Evolutionary conservation across 1,284 basidiomycete species (phyloP), one percentile per base, ranked within the genome.

Genomic region (Pisolithus thermaeus): DNA sequence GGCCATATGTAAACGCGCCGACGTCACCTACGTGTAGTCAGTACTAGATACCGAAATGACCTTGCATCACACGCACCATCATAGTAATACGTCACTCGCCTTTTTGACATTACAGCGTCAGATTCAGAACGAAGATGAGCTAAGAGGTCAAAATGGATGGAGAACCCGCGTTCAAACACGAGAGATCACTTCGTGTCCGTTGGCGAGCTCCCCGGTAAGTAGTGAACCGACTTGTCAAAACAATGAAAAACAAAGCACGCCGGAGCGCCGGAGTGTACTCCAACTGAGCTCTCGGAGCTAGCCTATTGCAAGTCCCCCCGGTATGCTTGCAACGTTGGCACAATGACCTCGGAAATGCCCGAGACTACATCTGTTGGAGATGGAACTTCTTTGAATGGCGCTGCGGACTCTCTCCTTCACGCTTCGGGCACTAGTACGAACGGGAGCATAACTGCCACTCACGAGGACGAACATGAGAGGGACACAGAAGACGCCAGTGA

Each of bases 1-100:
- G 75, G 44, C 92, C 92, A 66, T 95, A 97, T 12, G 88, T 90
- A 62, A 84, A 92, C 30, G 85, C 78, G 16, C 91, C 91, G 25
- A 90, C 81, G 59, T 93, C 90, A 50, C 76, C 87, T 87, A 46
- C 8, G 40, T n/a, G 44, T 46, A 23, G 48, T 56, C 35, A 25
- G 40, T 51, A 30, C 52, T 39, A 40, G 39, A 52, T 16, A 39
- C 48, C 1, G 32, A 14, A 35, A 30, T 16, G 42, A n/a, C 27
- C 22, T 35, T 22, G 12, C 37, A 12, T 1, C 14, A n/a, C 38
- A 52, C 73, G 47, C 55, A 81, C 81, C 66, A 49, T 83, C 81
- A 55, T 82, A 82, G 59, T 80, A 83, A 59, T 83, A 83, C n/a
- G 80, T 69, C 16, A 83, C 81, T 49, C 79, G 71, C 58, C 75